Conservation (phyloP, 1,284 basidiomycete species). For the Coriolopsis trogii region DNA sequence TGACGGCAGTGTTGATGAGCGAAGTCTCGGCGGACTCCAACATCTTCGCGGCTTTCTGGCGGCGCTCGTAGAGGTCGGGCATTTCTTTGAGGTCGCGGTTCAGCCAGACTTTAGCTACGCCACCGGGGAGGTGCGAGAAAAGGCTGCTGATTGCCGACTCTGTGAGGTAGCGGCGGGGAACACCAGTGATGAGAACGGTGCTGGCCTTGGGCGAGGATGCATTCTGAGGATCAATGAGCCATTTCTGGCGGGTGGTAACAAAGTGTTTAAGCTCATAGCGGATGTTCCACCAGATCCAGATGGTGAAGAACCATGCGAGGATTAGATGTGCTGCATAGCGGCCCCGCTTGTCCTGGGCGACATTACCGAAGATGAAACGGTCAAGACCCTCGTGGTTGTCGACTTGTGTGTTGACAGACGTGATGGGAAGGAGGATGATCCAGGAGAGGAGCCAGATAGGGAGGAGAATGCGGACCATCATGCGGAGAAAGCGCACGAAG, state of each 20-base stretch:
- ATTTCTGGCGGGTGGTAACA: conserved; percentile 80
- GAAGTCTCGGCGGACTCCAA: conserved; percentile 86
- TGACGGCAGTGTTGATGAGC: conserved; percentile 75
- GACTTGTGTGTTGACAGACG: conserved; percentile 56
- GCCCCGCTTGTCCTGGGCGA: conserved; percentile 49
- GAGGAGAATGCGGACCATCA: conserved; percentile 79
- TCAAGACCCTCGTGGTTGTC: conserved; percentile 65
- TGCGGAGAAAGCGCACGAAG: conserved; percentile 86
- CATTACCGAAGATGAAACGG: conserved; percentile 83
- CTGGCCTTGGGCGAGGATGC: conserved; percentile 79
- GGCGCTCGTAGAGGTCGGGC: conserved; percentile 82
- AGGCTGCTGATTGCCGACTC: conserved; percentile 66
- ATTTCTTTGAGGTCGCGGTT: conserved; percentile 86
- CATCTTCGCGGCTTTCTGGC: conserved; percentile 72
- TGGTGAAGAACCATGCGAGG: conserved; percentile 74
- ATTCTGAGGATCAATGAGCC: conserved; percentile 79
- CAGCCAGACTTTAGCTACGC: conserved; percentile 89
- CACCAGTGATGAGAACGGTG: conserved; percentile 88
- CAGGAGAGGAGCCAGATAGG: conserved; percentile 84
- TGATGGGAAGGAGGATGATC: conserved; percentile 71
- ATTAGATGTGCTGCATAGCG: conserved; percentile 81
- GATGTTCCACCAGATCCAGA: conserved; percentile 86
- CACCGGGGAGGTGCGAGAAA: conserved; percentile 82
- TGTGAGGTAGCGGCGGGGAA: conserved; percentile 79
- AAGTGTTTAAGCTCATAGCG: conserved; percentile 82